Percentiles rank a stretch among this genome's conserved stretches.
Evolutionary conservation across 495 filamentous ascomycete species (phyloP).

Genomic region (Xylaria palmicola): DNA sequence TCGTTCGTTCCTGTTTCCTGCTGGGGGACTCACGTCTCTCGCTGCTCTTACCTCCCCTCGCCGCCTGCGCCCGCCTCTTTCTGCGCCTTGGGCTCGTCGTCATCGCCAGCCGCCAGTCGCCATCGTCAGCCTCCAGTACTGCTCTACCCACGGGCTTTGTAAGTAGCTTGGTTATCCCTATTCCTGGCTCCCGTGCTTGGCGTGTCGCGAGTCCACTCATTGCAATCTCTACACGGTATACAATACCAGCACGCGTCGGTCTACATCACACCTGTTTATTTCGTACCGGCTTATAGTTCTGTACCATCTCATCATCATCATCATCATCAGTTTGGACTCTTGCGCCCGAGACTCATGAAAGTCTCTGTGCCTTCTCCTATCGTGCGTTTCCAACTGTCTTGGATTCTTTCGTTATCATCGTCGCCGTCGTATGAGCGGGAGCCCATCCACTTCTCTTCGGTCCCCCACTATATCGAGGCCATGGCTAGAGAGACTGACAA

Average conservation of each 20-base stretch:
- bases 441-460: not conserved
- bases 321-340: not conserved
- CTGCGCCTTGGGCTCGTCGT: not conserved
- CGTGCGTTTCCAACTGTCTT: not conserved
- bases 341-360: not conserved
- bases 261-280: not conserved
- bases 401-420: not conserved
- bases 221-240: not conserved
- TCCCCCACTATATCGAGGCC: not conserved
- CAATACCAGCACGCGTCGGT: not conserved
- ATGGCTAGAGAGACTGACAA: slow-evolving; percentile 4
- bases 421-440: not conserved
- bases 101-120: not conserved
- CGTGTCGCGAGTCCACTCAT: not conserved
- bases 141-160: not conserved
- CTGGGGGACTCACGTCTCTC: too few relatives aligned
- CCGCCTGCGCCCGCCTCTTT: not conserved
- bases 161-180: slow-evolving; percentile 8
- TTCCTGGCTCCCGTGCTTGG: not conserved
- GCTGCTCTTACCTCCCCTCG: not conserved
- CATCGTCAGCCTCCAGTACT: not conserved
- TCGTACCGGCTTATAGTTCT: not conserved
- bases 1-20: too few relatives aligned
- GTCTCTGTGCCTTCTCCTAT: not conserved
- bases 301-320: not conserved